Conservation (phyloP, 345 rosid genomes). For the Lumnitzera littorea region DNA sequence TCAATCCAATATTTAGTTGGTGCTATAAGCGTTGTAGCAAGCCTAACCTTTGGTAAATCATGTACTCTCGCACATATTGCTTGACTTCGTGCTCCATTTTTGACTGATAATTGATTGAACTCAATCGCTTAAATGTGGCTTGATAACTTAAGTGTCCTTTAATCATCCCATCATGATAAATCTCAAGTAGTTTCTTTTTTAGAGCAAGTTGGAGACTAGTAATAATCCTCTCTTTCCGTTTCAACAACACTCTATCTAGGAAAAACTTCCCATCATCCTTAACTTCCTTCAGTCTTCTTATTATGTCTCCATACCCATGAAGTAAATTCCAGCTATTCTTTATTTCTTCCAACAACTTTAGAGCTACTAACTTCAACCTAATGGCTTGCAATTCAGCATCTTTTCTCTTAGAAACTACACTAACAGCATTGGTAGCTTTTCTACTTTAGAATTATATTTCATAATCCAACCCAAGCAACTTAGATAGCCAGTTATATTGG, state of each 20-base stretch:
- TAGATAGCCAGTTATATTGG: slow-evolving; percentile 1
- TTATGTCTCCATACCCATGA: too few species aligned
- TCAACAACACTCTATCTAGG: too few species aligned
- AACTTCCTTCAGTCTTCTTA: too few species aligned
- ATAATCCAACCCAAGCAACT: slow-evolving; percentile 5
- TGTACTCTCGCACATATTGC: not conserved
- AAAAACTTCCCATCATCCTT: too few species aligned
- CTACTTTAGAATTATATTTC: not conserved
- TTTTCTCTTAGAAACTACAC: not conserved
- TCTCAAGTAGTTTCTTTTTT: not conserved
- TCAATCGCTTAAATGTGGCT: not conserved
- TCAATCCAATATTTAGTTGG: not conserved
- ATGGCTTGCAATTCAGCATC: not conserved
- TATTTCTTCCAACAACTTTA: too few species aligned
- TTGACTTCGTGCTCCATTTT: not conserved
- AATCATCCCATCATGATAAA: not conserved
- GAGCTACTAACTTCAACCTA: too few species aligned
- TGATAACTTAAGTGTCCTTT: not conserved
- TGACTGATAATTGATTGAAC: not conserved
- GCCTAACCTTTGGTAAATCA: not conserved
- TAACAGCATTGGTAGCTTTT: not conserved
- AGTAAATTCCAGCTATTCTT: too few species aligned
- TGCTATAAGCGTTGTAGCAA: not conserved
- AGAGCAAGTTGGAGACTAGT: too few species aligned
- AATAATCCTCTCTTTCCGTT: too few species aligned